Base-by-base conservation (phyloP, 139 green algal genomes). In the Chlorella vulgaris region DNA sequence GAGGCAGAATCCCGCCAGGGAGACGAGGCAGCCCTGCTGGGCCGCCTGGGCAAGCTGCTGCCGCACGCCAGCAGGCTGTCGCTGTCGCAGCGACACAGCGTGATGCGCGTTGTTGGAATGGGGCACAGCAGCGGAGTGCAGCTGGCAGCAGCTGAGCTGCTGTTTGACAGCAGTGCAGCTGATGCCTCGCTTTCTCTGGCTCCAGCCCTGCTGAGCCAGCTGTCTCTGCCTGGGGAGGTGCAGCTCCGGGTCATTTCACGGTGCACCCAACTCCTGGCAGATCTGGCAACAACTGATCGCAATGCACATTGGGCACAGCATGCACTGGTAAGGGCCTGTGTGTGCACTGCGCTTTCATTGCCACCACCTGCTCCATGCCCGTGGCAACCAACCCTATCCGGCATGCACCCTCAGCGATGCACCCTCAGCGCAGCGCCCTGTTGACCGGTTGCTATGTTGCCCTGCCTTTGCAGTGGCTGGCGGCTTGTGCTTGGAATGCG, bases 381-480 rank as follows among this genome's bases (percentile, higher is more conserved):
- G n/a, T n/a, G n/a, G n/a, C n/a, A n/a, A n/a, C n/a, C n/a, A n/a
- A n/a, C n/a, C n/a, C n/a, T n/a, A n/a, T n/a, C n/a, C n/a, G n/a
- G n/a, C n/a, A n/a, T n/a, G n/a, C n/a, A n/a, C n/a, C n/a, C n/a
- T n/a, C n/a, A n/a, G n/a, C n/a, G n/a, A n/a, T n/a, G n/a, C n/a
- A n/a, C n/a, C n/a, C n/a, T n/a, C n/a, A n/a, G n/a, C n/a, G n/a
- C n/a, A n/a, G n/a, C n/a, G n/a, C n/a, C n/a, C n/a, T n/a, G n/a
- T n/a, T n/a, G n/a, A n/a, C n/a, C n/a, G n/a, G 4, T 24, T 42
- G 10, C 31, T 40, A 5, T 40, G 7, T 26, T 42, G 8, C 18
- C 47, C 61, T 68, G 4, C 60, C 28, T 68, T 26, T 51, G 69
- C 43, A 74, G 62, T 81, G 76, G 76, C 42, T 81, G 29, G 76